Evolutionary conservation across 345 rosid species (phyloP).

Genomic region (Iberis pinnata): DNA sequence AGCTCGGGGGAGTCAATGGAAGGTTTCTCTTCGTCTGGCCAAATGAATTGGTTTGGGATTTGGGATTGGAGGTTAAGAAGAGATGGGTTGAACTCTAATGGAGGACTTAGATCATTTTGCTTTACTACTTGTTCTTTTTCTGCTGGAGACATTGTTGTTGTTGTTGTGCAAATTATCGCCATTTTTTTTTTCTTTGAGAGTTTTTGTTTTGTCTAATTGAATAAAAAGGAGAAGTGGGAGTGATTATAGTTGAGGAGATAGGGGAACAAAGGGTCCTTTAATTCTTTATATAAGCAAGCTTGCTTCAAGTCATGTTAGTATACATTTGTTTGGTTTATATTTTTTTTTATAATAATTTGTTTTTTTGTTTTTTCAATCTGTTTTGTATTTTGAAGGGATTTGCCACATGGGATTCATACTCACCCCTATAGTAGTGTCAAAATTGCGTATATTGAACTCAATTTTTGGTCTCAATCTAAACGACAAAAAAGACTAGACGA

Average conservation of each 20-base stretch:
- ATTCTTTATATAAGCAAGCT: conserved; percentile 27
- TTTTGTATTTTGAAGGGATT: conserved; percentile 2
- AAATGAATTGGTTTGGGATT: conserved; percentile 69
- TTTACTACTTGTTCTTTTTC: background rate
- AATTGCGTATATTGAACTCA: conserved; percentile 9
- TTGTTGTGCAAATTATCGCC: background rate
- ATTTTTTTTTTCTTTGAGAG: background rate
- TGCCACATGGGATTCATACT: conserved; percentile 24
- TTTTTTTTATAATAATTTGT: background rate
- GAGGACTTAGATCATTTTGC: conserved; percentile 17
- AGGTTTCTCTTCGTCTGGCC: conserved; percentile 92
- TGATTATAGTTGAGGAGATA: conserved; percentile 25
- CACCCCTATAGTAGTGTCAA: conserved; percentile 5
- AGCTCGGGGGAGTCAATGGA: conserved; percentile 46
- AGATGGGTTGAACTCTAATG: conserved; percentile 59
- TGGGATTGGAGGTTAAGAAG: conserved; percentile 38
- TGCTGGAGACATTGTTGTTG: no score
- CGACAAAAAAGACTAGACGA: conserved; percentile 23
- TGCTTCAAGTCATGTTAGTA: conserved; percentile 11
- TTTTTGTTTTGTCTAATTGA: background rate
- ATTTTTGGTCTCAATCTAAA: conserved; percentile 17
- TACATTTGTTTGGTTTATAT: conserved; percentile 11
- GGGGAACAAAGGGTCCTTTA: conserved; percentile 27
- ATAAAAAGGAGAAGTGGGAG: conserved; percentile 14
- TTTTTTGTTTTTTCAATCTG: background rate